Evolutionary conservation across 129 eudicot genomes (phyloP).

Genomic region (Silybum marianum): DNA sequence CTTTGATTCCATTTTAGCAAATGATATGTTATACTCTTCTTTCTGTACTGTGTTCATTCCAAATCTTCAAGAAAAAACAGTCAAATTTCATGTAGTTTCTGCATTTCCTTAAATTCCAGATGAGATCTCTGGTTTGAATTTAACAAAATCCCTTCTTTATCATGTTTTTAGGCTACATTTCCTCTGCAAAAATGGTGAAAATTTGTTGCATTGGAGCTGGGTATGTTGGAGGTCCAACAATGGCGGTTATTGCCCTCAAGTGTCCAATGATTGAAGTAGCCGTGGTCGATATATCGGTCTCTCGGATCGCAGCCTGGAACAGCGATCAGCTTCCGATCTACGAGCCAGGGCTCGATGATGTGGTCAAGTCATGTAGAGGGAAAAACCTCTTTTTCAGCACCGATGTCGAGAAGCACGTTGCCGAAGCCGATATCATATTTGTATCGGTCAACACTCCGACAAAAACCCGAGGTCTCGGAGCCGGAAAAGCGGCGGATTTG

Average conservation of each 20-base stretch:
- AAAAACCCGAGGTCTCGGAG: conserved; percentile 69
- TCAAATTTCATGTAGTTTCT: conserved; percentile 12
- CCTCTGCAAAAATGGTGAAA: conserved; percentile 56
- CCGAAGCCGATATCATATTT: conserved; percentile 73
- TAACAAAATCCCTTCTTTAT: not conserved
- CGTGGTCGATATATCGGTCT: conserved; percentile 63
- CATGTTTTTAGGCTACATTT: conserved; percentile 20
- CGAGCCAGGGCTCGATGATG: conserved; percentile 74
- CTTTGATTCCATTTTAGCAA: conserved; percentile 4
- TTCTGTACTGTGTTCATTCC: not conserved
- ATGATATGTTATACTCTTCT: not conserved
- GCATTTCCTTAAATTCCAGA: conserved; percentile 11
- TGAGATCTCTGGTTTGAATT: conserved; percentile 9
- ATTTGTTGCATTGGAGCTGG: conserved; percentile 81
- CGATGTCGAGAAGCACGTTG: conserved; percentile 63
- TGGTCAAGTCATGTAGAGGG: conserved; percentile 70
- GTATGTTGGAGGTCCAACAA: conserved; percentile 75
- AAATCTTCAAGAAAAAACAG: not conserved
- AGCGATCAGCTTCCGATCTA: conserved; percentile 67
- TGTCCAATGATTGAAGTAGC: conserved; percentile 57
- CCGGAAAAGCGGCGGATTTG: conserved; percentile 74
- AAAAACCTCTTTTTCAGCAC: conserved; percentile 67
- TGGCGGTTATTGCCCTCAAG: conserved; percentile 70
- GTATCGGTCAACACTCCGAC: conserved; percentile 77
- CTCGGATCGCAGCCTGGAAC: conserved; percentile 74